Conservation (phyloP, 2,329 filamentous ascomycete genomes). For the Fusarium guadeloupense region DNA sequence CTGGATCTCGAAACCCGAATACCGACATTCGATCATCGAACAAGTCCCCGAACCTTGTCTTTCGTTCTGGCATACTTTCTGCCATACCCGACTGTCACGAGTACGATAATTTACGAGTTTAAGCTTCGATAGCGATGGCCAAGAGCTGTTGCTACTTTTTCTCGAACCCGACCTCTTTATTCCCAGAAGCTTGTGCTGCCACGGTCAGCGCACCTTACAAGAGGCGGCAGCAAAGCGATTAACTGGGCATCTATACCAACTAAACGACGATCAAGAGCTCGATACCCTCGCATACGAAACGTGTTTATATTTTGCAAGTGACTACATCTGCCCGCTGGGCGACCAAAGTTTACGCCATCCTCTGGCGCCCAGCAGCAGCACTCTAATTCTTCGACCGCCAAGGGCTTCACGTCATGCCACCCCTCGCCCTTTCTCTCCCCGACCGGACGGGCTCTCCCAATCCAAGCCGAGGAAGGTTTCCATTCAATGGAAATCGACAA, state of each 20-base stretch:
- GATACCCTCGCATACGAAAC: slow-evolving; percentile 28
- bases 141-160: slow-evolving; percentile 33
- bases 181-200: slow-evolving; percentile 28
- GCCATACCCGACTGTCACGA: slow-evolving; percentile 21
- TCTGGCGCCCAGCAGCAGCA: slow-evolving; percentile 39
- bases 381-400: slow-evolving; percentile 12
- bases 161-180: slow-evolving; percentile 16
- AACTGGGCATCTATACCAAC: slow-evolving; percentile 28
- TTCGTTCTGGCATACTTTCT: slow-evolving; percentile 12
- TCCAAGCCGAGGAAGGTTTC: slow-evolving; percentile 33
- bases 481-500: slow-evolving; percentile 31
- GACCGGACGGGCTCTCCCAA: slow-evolving; percentile 32
- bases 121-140: slow-evolving; percentile 41
- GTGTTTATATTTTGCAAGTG: slow-evolving; percentile 13
- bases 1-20: slow-evolving; percentile 18
- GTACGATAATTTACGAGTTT: slow-evolving; percentile 25
- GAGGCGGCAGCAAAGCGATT: slow-evolving; percentile 30
- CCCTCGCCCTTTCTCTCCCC: slow-evolving; percentile 37
- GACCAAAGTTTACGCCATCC: slow-evolving; percentile 35
- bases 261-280: slow-evolving; percentile 31
- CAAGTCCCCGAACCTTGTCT: slow-evolving; percentile 18
- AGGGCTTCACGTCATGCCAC: slow-evolving; percentile 30
- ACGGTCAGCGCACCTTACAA: slow-evolving; percentile 26
- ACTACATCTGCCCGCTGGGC: slow-evolving; percentile 31
- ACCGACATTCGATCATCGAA: slow-evolving; percentile 8